A percentile compares a stretch with the other conserved stretches of the same genome.
Evolutionary conservation across 805 yeast species (phyloP).

Genomic region (Wickerhamomyces sydowiorum): DNA sequence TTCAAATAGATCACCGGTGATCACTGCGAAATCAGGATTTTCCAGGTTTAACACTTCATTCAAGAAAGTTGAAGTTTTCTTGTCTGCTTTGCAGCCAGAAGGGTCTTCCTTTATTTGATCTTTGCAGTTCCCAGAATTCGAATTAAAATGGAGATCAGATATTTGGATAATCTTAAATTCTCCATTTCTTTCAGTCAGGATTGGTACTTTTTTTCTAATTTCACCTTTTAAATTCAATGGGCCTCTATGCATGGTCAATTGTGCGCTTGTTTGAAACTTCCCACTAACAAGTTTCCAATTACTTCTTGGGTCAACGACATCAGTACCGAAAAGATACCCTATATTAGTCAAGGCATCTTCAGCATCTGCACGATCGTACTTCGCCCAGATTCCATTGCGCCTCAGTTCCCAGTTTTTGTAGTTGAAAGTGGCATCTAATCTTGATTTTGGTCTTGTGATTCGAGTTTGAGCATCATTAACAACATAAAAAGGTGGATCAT

Average conservation of each 20-base stretch:
- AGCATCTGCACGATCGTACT: constrained; percentile 32
- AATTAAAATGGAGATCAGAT: constrained; percentile 60
- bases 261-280: constrained; percentile 3
- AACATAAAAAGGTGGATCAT: constrained; percentile 32
- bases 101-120: constrained; percentile 30
- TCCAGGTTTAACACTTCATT: constrained; percentile 48
- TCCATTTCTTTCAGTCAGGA: constrained; percentile 26
- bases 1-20: constrained; percentile 63
- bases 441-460: constrained; percentile 21
- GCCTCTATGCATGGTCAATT: constrained; percentile 4
- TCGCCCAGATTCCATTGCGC: constrained; percentile 52
- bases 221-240: constrained; percentile 4
- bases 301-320: constrained; percentile 53
- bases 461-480: constrained; percentile 28
- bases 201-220: constrained; percentile 5
- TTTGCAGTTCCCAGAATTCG: constrained; percentile 50
- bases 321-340: constrained; percentile 48
- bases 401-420: constrained; percentile 37
- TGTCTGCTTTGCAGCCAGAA: constrained; percentile 47
- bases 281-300: constrained; percentile 40
- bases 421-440: constrained; percentile 15
- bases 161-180: constrained; percentile 58
- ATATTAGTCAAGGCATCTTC: constrained; percentile 37
- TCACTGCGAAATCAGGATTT: constrained; percentile 54
- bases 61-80: constrained; percentile 44